These are phyloP conservation scores for Chaetoceros muelleri DNA, from an alignment of 108 stramenopile species.

Conservation along the genomic window DNA sequence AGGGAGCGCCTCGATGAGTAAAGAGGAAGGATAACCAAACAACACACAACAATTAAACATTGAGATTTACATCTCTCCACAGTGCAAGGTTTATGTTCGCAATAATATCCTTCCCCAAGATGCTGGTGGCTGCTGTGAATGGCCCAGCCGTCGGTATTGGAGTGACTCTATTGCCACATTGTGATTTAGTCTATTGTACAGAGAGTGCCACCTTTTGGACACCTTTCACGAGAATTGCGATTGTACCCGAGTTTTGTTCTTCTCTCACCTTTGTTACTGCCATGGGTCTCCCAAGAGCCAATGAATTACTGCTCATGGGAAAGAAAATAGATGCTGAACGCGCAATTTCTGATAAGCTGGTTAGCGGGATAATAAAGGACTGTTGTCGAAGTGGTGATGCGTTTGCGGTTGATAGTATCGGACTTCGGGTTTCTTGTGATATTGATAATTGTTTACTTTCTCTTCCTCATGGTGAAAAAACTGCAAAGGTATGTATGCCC, in stretches of 20 bases:
- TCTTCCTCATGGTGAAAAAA: background rate
- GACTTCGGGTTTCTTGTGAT: background rate
- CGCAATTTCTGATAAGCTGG: slow-evolving; percentile 6
- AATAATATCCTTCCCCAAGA: slow-evolving; percentile 36
- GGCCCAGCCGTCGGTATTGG: slow-evolving; percentile 58
- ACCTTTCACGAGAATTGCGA: slow-evolving; percentile 45
- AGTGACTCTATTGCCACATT: slow-evolving; percentile 36
- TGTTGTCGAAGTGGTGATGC: background rate
- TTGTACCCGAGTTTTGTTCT: slow-evolving; percentile 42
- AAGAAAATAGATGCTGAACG: slow-evolving; percentile 26
- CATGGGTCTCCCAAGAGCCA: slow-evolving; percentile 36
- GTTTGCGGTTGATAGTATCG: background rate
- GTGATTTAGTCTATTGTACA: slow-evolving; percentile 33
- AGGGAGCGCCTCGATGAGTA: too few species aligned
- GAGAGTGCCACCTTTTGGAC: slow-evolving; percentile 39
- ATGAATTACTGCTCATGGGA: slow-evolving; percentile 38
- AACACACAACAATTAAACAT: too few species aligned
- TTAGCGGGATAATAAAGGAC: background rate
- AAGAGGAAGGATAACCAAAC: too few species aligned
- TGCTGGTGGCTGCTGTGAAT: slow-evolving; percentile 43
- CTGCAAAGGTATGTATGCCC: background rate
- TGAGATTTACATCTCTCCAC: too few species aligned
- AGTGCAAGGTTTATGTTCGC: slow-evolving; percentile 30
- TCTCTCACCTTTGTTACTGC: slow-evolving; percentile 23
- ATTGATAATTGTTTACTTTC: background rate